Evolutionary conservation across 164 flowering plant genomes (phyloP).

Genomic region (Umbilicus rupestris): DNA sequence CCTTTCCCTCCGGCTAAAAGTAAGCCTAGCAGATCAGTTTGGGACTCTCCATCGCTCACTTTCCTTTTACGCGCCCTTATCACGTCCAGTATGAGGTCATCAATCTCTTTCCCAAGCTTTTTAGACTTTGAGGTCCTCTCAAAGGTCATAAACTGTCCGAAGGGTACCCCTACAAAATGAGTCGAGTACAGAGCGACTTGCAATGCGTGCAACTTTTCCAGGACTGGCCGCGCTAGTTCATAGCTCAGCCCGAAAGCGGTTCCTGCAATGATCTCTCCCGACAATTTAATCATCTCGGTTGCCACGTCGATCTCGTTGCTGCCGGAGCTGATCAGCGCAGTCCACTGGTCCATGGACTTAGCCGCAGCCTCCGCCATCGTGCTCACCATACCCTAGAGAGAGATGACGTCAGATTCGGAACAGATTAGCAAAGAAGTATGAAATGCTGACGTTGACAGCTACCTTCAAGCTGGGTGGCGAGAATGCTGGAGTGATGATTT

Average conservation of each 20-base stretch:
- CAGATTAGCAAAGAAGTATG: too few relatives aligned
- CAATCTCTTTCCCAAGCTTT: slow-evolving; percentile 64
- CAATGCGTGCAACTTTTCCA: slow-evolving; percentile 50
- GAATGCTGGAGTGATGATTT: slow-evolving; percentile 65
- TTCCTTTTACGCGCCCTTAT: slow-evolving; percentile 30
- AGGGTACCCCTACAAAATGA: slow-evolving; percentile 78
- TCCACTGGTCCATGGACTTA: slow-evolving; percentile 59
- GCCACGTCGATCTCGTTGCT: slow-evolving; percentile 56
- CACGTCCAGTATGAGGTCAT: slow-evolving; percentile 41
- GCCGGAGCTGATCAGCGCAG: slow-evolving; percentile 26
- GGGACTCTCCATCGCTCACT: slow-evolving; percentile 1
- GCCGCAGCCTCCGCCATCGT: slow-evolving; percentile 60
- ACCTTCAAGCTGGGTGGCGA: slow-evolving; percentile 65
- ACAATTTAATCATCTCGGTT: slow-evolving; percentile 31
- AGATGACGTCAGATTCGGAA: not conserved
- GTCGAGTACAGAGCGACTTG: slow-evolving; percentile 55
- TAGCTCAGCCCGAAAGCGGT: slow-evolving; percentile 57
- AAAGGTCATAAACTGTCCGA: slow-evolving; percentile 33
- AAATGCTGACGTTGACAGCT: not conserved
- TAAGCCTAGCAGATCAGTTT: slow-evolving; percentile 45
- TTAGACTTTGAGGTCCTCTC: slow-evolving; percentile 33
- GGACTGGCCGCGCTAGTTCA: slow-evolving; percentile 32
- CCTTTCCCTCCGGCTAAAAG: slow-evolving; percentile 29
- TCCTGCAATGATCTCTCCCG: slow-evolving; percentile 72
- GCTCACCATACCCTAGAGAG: slow-evolving; percentile 46